Conservation (phyloP, 2,329 filamentous ascomycete genomes). For the Botrytis paeoniae region DNA sequence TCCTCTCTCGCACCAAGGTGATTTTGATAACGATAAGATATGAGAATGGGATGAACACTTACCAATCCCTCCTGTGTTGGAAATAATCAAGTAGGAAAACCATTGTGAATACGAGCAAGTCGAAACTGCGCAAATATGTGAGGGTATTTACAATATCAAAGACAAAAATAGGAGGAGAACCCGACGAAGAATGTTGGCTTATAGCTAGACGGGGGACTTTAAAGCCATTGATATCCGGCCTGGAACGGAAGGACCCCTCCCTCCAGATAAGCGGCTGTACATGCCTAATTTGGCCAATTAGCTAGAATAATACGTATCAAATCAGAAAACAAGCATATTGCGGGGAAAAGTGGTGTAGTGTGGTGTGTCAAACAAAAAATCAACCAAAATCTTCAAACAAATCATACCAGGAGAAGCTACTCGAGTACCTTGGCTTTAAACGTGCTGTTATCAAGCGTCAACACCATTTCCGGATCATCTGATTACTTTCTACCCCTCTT, state of each 20-base stretch:
- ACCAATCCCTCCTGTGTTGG: conserved; percentile 38
- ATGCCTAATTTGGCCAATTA: conserved; percentile 21
- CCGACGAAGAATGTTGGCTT: neutral
- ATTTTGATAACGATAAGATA: conserved; percentile 11
- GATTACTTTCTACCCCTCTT: neutral
- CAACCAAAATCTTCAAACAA: neutral
- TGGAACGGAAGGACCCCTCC: neutral
- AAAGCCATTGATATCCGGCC: conserved; percentile 20
- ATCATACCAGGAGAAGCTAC: neutral
- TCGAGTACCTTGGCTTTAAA: neutral
- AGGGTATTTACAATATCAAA: conserved; percentile 1
- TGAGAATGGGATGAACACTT: conserved; percentile 19
- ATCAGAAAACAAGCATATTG: neutral
- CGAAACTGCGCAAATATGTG: neutral
- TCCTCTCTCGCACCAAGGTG: neutral
- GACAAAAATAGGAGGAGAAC: conserved; percentile 9
- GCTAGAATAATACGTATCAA: neutral
- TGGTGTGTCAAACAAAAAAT: neutral
- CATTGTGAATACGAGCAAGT: conserved; percentile 28
- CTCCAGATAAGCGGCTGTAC: conserved; percentile 29
- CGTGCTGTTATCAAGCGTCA: neutral
- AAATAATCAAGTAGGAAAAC: conserved; percentile 38
- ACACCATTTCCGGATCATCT: neutral
- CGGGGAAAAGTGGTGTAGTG: neutral
- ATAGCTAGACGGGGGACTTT: neutral